Base-by-base conservation (phyloP, 1,284 basidiomycete species). In the Tilletia indica region DNA sequence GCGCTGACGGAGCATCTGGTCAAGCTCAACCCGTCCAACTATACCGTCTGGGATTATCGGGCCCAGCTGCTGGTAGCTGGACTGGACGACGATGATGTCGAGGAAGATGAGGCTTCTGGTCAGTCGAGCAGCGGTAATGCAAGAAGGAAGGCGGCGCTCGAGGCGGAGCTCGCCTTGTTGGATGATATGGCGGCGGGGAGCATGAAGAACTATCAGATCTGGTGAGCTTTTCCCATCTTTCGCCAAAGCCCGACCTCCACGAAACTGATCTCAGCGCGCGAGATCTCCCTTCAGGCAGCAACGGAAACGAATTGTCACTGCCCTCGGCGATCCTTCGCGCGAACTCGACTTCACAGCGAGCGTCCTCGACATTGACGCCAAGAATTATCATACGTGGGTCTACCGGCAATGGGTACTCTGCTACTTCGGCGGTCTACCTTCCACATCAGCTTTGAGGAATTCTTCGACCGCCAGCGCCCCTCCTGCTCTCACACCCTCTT, bases 341-440 rank as follows among this genome's bases (percentile, higher is more conserved):
- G 82, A 83, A 47, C 67, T 83, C 6, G 71, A 64, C 9, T 83
- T 83, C 70, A 75, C 75, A 2, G 54, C 34, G 19, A 67, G 73
- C 14, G 74, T 77, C 12, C 71, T 83, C 49, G 70, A 67, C 2
- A 66, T 69, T 6, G 82, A 83, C 68, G 56, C 72, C 14, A 83
- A 83, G 54, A 83, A 83, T 70, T 83, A 83, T 56, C 81, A 83
- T 61, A 83, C 82, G 3, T 83, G 82, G 82, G 78, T 76, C 0
- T 82, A 83, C 51, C 72, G 82, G 3, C 77, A 81, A 56, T 83
- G 82, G 82, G 72, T 83, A 0, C 70, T 83, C 2, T 71, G 74
- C 4, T 75, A 81, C 67, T 83, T 82, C 67, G 82, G 78, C 6
- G 80, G 80, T 0, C 69, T 80, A 25, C 72, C 69, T 3, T 25